A percentile compares a stretch with the other conserved stretches of the same genome.
phyloP scores from a whole-genome alignment of 352 stramenopile species.

The Hyaloperonospora brassicae region DNA sequence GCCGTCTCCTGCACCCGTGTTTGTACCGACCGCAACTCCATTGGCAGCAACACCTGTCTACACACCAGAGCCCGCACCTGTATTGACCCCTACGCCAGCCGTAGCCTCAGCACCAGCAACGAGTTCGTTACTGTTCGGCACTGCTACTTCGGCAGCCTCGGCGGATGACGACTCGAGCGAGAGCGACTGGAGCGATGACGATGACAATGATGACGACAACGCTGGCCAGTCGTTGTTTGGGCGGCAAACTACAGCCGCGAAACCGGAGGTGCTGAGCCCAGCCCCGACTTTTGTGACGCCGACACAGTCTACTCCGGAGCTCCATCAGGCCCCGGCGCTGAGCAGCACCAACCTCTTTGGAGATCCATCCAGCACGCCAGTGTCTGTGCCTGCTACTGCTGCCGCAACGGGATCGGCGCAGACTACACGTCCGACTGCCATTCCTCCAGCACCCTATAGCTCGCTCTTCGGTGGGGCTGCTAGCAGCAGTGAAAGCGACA shows the following conservation, averaged over 20 bases:
- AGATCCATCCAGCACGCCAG: conserved; percentile 13
- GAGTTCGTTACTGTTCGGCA: conserved; percentile 33
- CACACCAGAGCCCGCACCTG: neutral
- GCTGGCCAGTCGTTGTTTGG: conserved; percentile 33
- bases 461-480: conserved; percentile 58
- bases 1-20: conserved; percentile 4
- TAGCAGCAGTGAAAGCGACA: conserved; percentile 49
- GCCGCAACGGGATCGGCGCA: conserved; percentile 24
- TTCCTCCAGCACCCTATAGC: conserved; percentile 31
- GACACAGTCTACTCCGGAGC: conserved; percentile 17
- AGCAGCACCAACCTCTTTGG: conserved; percentile 27
- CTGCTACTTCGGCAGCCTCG: conserved; percentile 12
- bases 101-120: conserved; percentile 7
- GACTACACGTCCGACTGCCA: conserved; percentile 17
- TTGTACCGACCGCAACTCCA: conserved; percentile 6
- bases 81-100: neutral
- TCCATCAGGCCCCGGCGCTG: conserved; percentile 16
- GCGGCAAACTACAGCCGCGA: conserved; percentile 15
- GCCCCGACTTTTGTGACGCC: conserved; percentile 20
- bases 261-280: conserved; percentile 11
- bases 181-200: conserved; percentile 60
- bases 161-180: conserved; percentile 52
- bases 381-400: conserved; percentile 6
- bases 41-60: conserved; percentile 3
- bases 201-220: conserved; percentile 31